A percentile compares a stretch with the other conserved stretches of the same genome.
Evolutionary conservation across 257 asterid genomes (phyloP).

Genomic region (Fraxinus americana): DNA sequence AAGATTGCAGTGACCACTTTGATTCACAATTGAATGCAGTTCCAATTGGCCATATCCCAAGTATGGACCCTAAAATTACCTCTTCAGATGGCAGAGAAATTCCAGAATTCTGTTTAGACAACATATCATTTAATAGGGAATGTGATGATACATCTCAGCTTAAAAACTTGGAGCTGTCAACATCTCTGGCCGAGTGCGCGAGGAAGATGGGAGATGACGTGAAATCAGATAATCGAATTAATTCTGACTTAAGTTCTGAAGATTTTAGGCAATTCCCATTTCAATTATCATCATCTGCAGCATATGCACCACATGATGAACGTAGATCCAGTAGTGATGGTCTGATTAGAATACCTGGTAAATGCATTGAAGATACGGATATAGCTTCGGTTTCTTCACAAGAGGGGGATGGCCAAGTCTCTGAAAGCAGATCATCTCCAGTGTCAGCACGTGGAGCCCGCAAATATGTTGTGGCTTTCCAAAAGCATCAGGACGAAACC

Average conservation of each 20-base stretch:
- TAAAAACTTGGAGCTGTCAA: slow-evolving; percentile 31
- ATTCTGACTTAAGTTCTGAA: slow-evolving; percentile 29
- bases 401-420: slow-evolving; percentile 43
- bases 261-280: slow-evolving; percentile 32
- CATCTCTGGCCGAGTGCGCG: slow-evolving; percentile 28
- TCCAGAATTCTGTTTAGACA: slow-evolving; percentile 18
- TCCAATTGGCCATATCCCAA: slow-evolving; percentile 13
- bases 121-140: slow-evolving; percentile 21
- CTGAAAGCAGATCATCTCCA: slow-evolving; percentile 43
- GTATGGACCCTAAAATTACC: slow-evolving; percentile 19
- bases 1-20: slow-evolving; percentile 11
- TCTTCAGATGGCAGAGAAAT: slow-evolving; percentile 13
- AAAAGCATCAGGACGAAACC: slow-evolving; percentile 38
- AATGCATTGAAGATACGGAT: slow-evolving; percentile 39
- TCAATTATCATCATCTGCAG: slow-evolving; percentile 25
- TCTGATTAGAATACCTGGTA: slow-evolving; percentile 32
- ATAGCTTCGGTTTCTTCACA: slow-evolving; percentile 46
- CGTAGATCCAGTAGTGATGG: slow-evolving; percentile 33
- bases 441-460: slow-evolving; percentile 34
- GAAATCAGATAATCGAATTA: slow-evolving; percentile 29
- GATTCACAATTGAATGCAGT: slow-evolving; percentile 14
- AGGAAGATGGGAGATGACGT: slow-evolving; percentile 31
- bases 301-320: slow-evolving; percentile 30
- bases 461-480: slow-evolving; percentile 39
- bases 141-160: slow-evolving; percentile 23